A percentile compares a stretch with the other conserved stretches of the same genome.
phyloP scores from a whole-genome alignment of 257 asterid species.

The Echites panduratus region DNA sequence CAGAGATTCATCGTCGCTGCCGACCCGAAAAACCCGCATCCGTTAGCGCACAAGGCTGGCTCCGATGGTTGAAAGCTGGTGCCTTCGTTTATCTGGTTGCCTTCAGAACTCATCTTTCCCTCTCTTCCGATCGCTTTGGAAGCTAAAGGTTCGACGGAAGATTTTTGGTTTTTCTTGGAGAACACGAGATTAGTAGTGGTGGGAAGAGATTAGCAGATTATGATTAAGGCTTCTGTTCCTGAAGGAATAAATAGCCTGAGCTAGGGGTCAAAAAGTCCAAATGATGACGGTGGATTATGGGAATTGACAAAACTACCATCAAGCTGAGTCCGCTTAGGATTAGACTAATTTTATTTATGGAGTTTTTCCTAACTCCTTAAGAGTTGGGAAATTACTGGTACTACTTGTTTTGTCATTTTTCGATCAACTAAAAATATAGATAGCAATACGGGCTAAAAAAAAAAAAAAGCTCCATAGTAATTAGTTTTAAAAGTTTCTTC shows the following conservation, averaged over 20 bases:
- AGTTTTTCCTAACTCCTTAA: too few relatives aligned
- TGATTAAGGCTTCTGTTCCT: background rate
- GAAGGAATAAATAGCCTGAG: background rate
- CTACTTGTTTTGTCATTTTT: too few relatives aligned
- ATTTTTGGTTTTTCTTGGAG: background rate
- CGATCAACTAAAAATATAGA: too few relatives aligned
- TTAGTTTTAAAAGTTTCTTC: too few relatives aligned
- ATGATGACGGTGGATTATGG: conserved; percentile 6
- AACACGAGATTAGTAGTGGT: background rate
- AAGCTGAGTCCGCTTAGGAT: conserved; percentile 3
- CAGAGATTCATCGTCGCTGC: conserved; percentile 39
- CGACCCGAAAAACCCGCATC: conserved; percentile 53
- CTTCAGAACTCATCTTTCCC: conserved; percentile 34
- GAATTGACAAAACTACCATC: conserved; percentile 13
- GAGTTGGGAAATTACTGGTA: too few relatives aligned
- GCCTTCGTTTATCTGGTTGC: conserved; percentile 32
- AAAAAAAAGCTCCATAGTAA: too few relatives aligned
- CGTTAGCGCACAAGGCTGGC: conserved; percentile 27
- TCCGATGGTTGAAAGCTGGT: conserved; percentile 35
- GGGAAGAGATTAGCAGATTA: background rate
- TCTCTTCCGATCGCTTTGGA: background rate
- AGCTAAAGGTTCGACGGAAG: background rate
- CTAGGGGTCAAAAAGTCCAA: background rate
- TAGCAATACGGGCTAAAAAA: too few relatives aligned
- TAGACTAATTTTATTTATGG: too few relatives aligned